These are phyloP conservation scores for Botrytis porri DNA, from an alignment of 2,329 filamentous ascomycete genomes.

Conservation along the genomic window DNA sequence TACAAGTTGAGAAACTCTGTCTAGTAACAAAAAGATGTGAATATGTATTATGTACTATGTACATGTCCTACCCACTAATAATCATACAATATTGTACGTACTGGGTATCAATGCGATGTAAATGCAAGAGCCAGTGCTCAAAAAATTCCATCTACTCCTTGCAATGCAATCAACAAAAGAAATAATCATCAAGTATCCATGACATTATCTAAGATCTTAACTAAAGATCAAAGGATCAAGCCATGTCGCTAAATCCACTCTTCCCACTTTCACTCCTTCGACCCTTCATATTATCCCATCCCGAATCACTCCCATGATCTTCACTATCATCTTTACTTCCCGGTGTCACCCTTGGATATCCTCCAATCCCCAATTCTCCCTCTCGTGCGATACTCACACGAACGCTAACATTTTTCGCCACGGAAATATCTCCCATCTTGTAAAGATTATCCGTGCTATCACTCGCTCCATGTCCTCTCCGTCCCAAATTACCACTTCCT, in stretches of 20 bases:
- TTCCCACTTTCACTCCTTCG: conserved; percentile 11
- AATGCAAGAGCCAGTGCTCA: background rate
- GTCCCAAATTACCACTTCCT: background rate
- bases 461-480: conserved; percentile 1
- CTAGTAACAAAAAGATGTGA: background rate
- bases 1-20: background rate
- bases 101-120: conserved; percentile 8
- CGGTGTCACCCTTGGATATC: background rate
- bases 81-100: background rate
- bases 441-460: conserved; percentile 32
- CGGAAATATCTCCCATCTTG: conserved; percentile 29
- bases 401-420: conserved; percentile 32
- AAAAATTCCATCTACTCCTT: background rate
- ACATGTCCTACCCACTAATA: background rate
- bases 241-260: conserved; percentile 11
- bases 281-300: conserved; percentile 8
- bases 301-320: conserved; percentile 11
- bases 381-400: conserved; percentile 20
- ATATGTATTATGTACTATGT: background rate
- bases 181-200: conserved; percentile 6
- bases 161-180: conserved; percentile 15
- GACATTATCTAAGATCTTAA: conserved; percentile 1
- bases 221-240: background rate
- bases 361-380: background rate
- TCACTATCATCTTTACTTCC: conserved; percentile 9